phyloP scores from a whole-genome alignment of 2,329 filamentous ascomycete genomes.

The Trichoderma koningii region DNA sequence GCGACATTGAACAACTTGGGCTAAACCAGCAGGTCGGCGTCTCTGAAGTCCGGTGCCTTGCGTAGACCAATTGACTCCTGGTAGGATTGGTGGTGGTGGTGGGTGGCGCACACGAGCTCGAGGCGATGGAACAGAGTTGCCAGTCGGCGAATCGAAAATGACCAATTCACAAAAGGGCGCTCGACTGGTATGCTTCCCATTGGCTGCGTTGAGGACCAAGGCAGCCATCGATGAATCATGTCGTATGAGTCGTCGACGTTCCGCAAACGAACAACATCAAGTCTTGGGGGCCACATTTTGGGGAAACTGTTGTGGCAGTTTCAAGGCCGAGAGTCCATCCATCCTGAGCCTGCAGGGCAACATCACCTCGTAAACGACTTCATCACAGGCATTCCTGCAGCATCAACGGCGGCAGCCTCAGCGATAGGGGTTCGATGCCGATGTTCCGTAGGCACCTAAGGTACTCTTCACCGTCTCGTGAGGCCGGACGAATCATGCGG shows the following conservation, averaged over 20 bases:
- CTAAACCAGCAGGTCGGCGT: constrained; percentile 22
- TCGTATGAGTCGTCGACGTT: background rate
- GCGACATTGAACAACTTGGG: background rate
- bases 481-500: background rate
- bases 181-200: background rate
- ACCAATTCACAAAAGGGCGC: background rate
- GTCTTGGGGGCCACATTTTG: background rate
- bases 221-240: constrained; percentile 5
- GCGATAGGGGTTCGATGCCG: constrained; percentile 9
- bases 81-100: constrained; percentile 4
- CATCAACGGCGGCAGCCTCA: background rate
- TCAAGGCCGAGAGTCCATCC: background rate
- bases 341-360: background rate
- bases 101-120: constrained; percentile 5
- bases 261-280: too few species aligned
- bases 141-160: background rate
- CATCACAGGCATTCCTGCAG: background rate
- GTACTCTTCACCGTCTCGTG: constrained; percentile 4
- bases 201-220: constrained; percentile 4
- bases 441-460: background rate
- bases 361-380: background rate
- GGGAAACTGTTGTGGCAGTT: background rate
- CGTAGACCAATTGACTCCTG: background rate
- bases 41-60: constrained; percentile 16
- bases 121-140: background rate